Percentiles rank a stretch among this genome's conserved stretches.
phyloP scores from a whole-genome alignment of 1,139 yeast genomes.

The Kurtzmaniella quercitrusa region DNA sequence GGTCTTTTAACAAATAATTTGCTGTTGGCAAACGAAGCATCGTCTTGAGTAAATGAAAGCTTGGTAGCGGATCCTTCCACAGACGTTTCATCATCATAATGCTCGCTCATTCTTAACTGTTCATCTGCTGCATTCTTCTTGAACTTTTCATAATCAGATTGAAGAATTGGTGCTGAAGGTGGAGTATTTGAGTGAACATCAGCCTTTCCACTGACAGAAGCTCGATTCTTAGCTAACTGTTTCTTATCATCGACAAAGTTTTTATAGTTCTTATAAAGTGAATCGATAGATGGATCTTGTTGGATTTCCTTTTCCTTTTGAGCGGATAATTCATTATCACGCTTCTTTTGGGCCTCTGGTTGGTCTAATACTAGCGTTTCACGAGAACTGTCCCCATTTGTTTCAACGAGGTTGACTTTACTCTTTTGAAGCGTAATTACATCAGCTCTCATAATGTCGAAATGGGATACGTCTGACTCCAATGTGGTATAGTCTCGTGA shows the following conservation, averaged over 20 bases:
- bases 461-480: conserved; percentile 25
- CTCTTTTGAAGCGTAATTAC: conserved; percentile 22
- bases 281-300: conserved; percentile 13
- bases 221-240: not conserved
- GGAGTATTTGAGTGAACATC: not conserved
- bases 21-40: conserved; percentile 16
- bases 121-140: not conserved
- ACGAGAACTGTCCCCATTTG: conserved; percentile 16
- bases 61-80: conserved; percentile 8
- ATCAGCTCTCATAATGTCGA: conserved; percentile 31
- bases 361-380: conserved; percentile 19
- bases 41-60: conserved; percentile 11
- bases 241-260: conserved; percentile 5
- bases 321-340: not conserved
- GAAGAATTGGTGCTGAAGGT: not conserved
- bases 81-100: conserved; percentile 6
- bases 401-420: conserved; percentile 23
- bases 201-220: not conserved
- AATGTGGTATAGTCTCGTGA: conserved; percentile 4
- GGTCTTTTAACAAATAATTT: conserved; percentile 4
- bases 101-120: not conserved
- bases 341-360: not conserved
- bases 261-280: conserved; percentile 23
- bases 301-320: not conserved
- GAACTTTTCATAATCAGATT: conserved; percentile 1